phyloP scores from a whole-genome alignment of 2,329 filamentous ascomycete species.

The Colletotrichum tofieldiae region DNA sequence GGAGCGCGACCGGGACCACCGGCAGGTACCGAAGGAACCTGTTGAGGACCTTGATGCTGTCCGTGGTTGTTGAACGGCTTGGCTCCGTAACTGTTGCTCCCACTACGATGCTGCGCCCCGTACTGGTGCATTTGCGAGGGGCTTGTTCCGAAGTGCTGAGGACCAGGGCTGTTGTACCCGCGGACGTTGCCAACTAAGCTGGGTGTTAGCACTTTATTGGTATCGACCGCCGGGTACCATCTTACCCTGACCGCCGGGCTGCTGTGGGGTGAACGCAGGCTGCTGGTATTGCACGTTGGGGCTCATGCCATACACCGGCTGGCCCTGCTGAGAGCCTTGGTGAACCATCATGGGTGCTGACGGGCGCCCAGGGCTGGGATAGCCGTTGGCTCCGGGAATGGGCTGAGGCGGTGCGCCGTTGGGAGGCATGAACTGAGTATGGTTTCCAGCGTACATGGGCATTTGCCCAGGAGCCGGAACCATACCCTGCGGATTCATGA shows the following conservation, averaged over 20 bases:
- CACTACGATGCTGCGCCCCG: slow-evolving; percentile 72
- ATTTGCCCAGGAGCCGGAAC: slow-evolving; percentile 77
- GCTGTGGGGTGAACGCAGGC: slow-evolving; percentile 79
- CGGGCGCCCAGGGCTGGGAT: slow-evolving; percentile 88
- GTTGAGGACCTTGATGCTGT: slow-evolving; percentile 58
- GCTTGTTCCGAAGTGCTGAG: slow-evolving; percentile 76
- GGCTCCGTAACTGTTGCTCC: slow-evolving; percentile 67
- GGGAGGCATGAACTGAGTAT: slow-evolving; percentile 75
- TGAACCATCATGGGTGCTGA: slow-evolving; percentile 93
- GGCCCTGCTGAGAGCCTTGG: slow-evolving; percentile 93
- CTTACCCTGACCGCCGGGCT: slow-evolving; percentile 80
- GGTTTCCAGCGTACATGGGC: slow-evolving; percentile 82
- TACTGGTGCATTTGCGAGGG: slow-evolving; percentile 78
- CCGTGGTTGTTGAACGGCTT: slow-evolving; percentile 63
- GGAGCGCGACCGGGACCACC: slow-evolving; percentile 51
- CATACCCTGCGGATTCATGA: slow-evolving; percentile 82
- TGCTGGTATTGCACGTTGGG: slow-evolving; percentile 82
- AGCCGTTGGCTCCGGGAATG: slow-evolving; percentile 80
- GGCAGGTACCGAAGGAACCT: slow-evolving; percentile 56
- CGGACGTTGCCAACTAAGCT: slow-evolving; percentile 72
- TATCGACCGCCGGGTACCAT: slow-evolving; percentile 37
- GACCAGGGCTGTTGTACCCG: slow-evolving; percentile 71
- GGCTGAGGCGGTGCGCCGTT: slow-evolving; percentile 69
- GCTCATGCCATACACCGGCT: slow-evolving; percentile 83
- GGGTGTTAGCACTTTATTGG: slow-evolving; percentile 56